Base-by-base conservation (phyloP, 805 yeast genomes). In the Priceomyces medius region DNA sequence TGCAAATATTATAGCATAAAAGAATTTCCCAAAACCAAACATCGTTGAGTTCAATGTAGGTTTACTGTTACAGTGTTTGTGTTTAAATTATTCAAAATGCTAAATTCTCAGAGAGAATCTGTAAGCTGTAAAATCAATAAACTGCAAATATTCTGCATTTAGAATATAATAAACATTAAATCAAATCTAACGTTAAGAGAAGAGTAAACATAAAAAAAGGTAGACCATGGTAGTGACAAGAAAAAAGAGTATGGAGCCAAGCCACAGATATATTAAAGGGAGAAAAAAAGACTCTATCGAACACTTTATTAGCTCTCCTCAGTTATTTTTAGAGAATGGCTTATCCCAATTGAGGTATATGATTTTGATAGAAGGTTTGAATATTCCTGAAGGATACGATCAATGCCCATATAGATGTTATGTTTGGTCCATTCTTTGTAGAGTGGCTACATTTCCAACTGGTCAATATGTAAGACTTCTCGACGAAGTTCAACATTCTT, bases 391-490 rank as follows among this genome's bases (percentile, higher is more conserved):
- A 23, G 75, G 74, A 16, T 71, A 71, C 49, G 80, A 73, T 12
- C 71, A 68, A 38, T 81, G 87, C 51, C 81, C 85, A 2, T 85
- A 85, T 54, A 61, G 96, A 46, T 66, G 79, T 10, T 83, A 84
- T 49, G 85, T 87, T 1, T 89, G 97, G 97, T 76, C 89, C 1
- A 81, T 89, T 12, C 64, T 89, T 13, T 68, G 85, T 9, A 69
- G 87, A 33, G 82, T 80, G 0, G 77, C 83, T 0, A 81, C 84
- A 34, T 69, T 74, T 23, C 70, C 77, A 3, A 71, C 88, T 2
- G 71, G 73, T 16, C 61, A 66, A 36, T 89, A 89, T 55, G 41
- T 79, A 19, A 61, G 72, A 7, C 61, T 82, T 24, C 43, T 68
- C 4, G 73, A 85, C 7, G 59, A 66, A 24, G 87, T 88, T 0